Base-by-base conservation (phyloP, 202 grass and related monocot genomes). In the Zoysia matrella region DNA sequence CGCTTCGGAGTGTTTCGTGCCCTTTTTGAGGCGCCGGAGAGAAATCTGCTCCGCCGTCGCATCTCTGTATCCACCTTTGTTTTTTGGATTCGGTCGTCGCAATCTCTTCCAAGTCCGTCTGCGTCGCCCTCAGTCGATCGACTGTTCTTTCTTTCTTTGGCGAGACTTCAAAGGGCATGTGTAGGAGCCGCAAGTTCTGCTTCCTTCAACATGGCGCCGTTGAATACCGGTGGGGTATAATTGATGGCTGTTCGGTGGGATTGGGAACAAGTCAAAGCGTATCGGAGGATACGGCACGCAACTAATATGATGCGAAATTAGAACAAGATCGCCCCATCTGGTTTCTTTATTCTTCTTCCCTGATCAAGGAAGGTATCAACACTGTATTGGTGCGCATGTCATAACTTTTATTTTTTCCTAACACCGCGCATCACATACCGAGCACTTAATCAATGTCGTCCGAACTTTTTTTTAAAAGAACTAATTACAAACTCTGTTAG, bases 11-110 rank as follows among this genome's bases (percentile, higher is more conserved):
- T 13, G 79, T 71, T 64, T 65, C 6, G 30, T 43, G 67, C 78
- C 30, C 30, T 48, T 86, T 82, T 86, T 82, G 47, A 68, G 78
- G 60, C 9, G 67, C 8, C 0, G 49, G 71, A 67, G 83, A 60
- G 5, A 66, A 48, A 22, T 49, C 7, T 47, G 53, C 44, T 6
- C 8, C 60, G 46, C 54, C 44, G 5, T 1, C 45, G 60, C 42
- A 1, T 62, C 79, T 75, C 43, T 86, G 49, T 86, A 49, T 52
- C 65, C 16, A 36, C 30, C 15, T 8, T 1, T 45, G 14, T 58
- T 73, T 0, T 44, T 45, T 72, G 61, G 30, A 36, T 67, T 66
- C 15, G 52, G 58, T 66, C 72, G 71, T 42, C 69, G 40, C 83
- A 63, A 55, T 40, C 13, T 84, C 14, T 18, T 18, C 58, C 53